Percentiles rank a stretch among this genome's conserved stretches.
phyloP scores from a whole-genome alignment of 1,284 basidiomycete genomes.

The Pseudozyma tsukubaensis region DNA sequence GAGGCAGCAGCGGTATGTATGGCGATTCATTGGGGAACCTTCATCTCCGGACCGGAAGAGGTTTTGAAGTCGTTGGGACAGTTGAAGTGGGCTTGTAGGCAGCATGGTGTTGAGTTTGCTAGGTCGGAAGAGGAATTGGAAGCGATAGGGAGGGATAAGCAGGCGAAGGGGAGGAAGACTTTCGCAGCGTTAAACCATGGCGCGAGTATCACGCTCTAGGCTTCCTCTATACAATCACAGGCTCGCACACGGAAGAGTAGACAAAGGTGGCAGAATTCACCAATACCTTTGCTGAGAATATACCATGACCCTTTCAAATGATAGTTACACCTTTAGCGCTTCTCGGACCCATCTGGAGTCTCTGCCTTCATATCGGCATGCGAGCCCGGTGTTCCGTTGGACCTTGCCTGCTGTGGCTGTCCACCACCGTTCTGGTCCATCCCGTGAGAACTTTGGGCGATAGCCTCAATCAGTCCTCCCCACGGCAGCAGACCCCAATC shows the following conservation, averaged over 20 bases:
- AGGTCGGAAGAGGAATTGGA: slow-evolving; percentile 7
- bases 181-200: slow-evolving; percentile 47
- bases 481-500: slow-evolving; percentile 55
- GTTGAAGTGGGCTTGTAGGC: slow-evolving; percentile 37
- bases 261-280: not conserved
- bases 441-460: slow-evolving; percentile 50
- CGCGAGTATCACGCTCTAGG: slow-evolving; percentile 32
- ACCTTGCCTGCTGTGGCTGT: slow-evolving; percentile 21
- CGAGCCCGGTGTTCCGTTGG: slow-evolving; percentile 28
- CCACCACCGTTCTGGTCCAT: slow-evolving; percentile 27
- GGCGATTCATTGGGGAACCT: slow-evolving; percentile 52
- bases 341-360: slow-evolving; percentile 38
- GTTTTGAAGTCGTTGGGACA: slow-evolving; percentile 46
- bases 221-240: not conserved
- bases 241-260: not conserved
- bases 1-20: slow-evolving; percentile 20
- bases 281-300: not conserved
- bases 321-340: slow-evolving; percentile 8
- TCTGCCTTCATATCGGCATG: slow-evolving; percentile 34
- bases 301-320: not conserved
- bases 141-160: not conserved
- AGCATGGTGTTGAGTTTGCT: slow-evolving; percentile 18
- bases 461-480: slow-evolving; percentile 60
- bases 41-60: slow-evolving; percentile 41
- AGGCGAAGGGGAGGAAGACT: slow-evolving; percentile 16